Conservation (phyloP, 257 asterid species). For the Plantago elongata region DNA sequence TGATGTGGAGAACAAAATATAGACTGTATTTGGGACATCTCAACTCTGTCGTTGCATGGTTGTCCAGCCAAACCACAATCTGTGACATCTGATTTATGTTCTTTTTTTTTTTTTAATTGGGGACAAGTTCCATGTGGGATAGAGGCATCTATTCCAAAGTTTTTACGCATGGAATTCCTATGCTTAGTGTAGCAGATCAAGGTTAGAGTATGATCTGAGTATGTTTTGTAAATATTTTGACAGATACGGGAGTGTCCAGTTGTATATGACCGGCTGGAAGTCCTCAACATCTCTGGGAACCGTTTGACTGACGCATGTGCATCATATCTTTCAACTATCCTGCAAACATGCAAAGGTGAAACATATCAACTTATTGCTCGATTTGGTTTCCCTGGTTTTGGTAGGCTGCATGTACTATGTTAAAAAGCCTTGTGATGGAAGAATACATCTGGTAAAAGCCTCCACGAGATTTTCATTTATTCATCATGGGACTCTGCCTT, state of each 20-base stretch:
- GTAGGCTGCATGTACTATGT: not conserved
- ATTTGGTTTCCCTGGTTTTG: slow-evolving; percentile 7
- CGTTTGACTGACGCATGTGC: slow-evolving; percentile 86
- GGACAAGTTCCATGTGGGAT: no score
- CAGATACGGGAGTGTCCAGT: slow-evolving; percentile 84
- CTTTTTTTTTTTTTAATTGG: no score
- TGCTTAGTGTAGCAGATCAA: no score
- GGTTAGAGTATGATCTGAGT: not conserved
- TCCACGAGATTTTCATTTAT: no score
- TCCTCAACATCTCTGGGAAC: slow-evolving; percentile 82
- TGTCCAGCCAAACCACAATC: no score
- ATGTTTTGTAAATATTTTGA: not conserved
- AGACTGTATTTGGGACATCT: no score
- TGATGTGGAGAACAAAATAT: no score
- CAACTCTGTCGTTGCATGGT: no score
- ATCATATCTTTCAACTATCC: slow-evolving; percentile 71
- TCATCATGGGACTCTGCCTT: slow-evolving; percentile 1
- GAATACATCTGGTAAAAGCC: no score
- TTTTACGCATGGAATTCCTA: no score
- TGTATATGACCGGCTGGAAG: slow-evolving; percentile 76
- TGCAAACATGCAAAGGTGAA: slow-evolving; percentile 75
- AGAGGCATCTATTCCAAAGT: no score
- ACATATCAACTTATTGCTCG: slow-evolving; percentile 14
- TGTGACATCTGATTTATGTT: no score
- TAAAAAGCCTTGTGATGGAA: slow-evolving; percentile 4